These are phyloP conservation scores for Kernera saxatilis DNA, from an alignment of 345 rosid genomes.

Conservation along the genomic window DNA sequence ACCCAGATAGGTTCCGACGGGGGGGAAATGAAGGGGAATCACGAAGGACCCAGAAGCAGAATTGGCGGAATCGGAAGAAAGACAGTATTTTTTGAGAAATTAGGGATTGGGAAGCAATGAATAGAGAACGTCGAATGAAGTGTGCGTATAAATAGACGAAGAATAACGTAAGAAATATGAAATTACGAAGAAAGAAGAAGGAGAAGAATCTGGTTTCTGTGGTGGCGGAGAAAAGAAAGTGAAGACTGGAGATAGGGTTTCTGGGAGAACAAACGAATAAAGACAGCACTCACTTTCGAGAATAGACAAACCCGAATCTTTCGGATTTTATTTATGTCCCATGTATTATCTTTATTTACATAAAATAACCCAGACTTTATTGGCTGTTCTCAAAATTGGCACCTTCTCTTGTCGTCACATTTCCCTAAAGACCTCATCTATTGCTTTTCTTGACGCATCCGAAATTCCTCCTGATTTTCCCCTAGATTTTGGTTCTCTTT, in stretches of 20 bases:
- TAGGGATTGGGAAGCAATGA: background rate
- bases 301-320: conserved; percentile 3
- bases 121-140: conserved; percentile 9
- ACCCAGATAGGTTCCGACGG: background rate
- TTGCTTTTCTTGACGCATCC: no score
- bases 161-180: background rate
- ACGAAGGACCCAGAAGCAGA: background rate
- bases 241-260: conserved; percentile 25
- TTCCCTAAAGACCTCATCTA: background rate
- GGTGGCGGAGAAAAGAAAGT: conserved; percentile 27
- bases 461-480: background rate
- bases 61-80: background rate
- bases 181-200: conserved; percentile 2
- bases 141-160: background rate
- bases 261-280: background rate
- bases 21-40: background rate
- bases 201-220: conserved; percentile 7
- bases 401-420: background rate
- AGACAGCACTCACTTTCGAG: background rate
- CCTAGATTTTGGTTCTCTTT: background rate
- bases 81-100: background rate
- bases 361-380: background rate
- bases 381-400: background rate
- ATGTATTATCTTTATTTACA: background rate
- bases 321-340: background rate